Conservation (phyloP, 768 basidiomycete genomes). For the Phallus indusiatus region DNA sequence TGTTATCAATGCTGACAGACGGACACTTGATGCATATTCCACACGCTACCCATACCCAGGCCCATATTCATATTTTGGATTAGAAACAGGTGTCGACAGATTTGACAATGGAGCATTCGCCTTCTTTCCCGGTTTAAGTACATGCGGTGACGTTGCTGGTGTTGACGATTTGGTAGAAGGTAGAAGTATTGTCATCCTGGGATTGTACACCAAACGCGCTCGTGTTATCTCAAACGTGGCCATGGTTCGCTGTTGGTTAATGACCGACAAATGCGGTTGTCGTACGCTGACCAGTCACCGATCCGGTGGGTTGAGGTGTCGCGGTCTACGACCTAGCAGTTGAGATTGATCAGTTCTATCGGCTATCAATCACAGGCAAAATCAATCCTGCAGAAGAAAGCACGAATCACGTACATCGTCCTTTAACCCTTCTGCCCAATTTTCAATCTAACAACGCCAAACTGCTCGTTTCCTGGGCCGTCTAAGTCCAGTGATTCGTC, state of each 20-base stretch:
- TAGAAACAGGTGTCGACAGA: conserved; percentile 11
- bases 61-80: background rate
- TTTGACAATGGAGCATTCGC: conserved; percentile 14
- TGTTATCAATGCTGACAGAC: background rate
- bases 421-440: conserved; percentile 57
- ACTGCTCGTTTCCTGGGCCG: conserved; percentile 22
- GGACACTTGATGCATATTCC: background rate
- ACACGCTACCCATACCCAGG: background rate
- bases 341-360: conserved; percentile 69
- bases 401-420: conserved; percentile 23
- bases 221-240: conserved; percentile 46
- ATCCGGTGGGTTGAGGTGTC: too few species aligned
- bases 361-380: conserved; percentile 25
- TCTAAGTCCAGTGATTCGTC: conserved; percentile 35
- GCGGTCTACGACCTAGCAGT: conserved; percentile 66
- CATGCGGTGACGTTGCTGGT: conserved; percentile 1
- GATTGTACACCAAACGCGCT: conserved; percentile 23
- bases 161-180: conserved; percentile 12
- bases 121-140: background rate
- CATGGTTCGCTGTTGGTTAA: conserved; percentile 39
- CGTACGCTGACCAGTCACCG: conserved; percentile 34
- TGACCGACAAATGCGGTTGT: conserved; percentile 38
- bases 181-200: conserved; percentile 18
- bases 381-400: background rate
- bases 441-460: conserved; percentile 63